Conservation (phyloP, 2,329 filamentous ascomycete species). For the Alternaria sp. region DNA sequence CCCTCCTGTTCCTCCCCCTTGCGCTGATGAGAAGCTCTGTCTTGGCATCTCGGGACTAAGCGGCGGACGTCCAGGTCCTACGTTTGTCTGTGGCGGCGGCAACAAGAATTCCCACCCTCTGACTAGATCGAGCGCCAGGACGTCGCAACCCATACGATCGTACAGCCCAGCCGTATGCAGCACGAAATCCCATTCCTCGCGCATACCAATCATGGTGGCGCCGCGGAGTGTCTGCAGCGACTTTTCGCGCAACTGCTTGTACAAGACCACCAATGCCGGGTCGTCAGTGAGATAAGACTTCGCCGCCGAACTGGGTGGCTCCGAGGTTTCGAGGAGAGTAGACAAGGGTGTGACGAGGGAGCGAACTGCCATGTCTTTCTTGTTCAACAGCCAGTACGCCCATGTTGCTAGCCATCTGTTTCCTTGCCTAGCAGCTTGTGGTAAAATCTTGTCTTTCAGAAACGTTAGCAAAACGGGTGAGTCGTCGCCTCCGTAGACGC, state of each 20-base stretch:
- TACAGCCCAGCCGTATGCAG: constrained; percentile 85
- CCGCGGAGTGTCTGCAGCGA: constrained; percentile 84
- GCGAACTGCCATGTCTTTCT: constrained; percentile 83
- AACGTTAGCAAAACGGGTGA: constrained; percentile 77
- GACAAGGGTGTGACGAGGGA: constrained; percentile 83
- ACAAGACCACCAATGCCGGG: constrained; percentile 85
- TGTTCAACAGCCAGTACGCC: constrained; percentile 91
- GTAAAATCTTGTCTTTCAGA: constrained; percentile 80
- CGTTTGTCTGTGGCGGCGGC: constrained; percentile 43
- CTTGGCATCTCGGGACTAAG: constrained; percentile 39
- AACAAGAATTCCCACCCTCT: constrained; percentile 81
- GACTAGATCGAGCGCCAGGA: constrained; percentile 85
- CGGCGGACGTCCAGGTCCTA: constrained; percentile 22
- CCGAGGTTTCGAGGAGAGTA: constrained; percentile 73
- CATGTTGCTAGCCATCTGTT: constrained; percentile 95
- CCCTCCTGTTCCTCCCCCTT: too few species aligned
- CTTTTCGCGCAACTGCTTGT: constrained; percentile 82
- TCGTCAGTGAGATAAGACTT: constrained; percentile 89
- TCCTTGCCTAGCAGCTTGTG: constrained; percentile 78
- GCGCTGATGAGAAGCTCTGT: constrained; percentile 9
- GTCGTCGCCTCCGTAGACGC: constrained; percentile 87
- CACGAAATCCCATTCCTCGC: constrained; percentile 87
- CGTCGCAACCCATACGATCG: constrained; percentile 90
- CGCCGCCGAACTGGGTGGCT: constrained; percentile 73
- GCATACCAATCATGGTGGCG: constrained; percentile 80